Evolutionary conservation across 768 basidiomycete genomes (phyloP).

Genomic region (Hygrophoropsis aurantiaca): DNA sequence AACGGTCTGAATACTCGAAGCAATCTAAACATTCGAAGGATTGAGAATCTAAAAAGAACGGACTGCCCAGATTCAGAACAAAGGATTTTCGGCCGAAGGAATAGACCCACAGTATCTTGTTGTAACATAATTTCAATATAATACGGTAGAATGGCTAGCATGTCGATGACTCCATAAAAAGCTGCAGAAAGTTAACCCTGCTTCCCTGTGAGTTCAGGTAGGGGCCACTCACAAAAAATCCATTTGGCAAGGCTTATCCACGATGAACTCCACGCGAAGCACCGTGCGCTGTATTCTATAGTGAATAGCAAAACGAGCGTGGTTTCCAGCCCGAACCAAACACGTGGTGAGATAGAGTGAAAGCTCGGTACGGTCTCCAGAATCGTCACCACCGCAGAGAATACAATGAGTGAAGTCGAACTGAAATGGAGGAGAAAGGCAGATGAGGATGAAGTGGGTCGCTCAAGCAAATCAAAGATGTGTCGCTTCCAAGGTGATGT

Average conservation of each 20-base stretch:
- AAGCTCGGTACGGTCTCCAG: constrained; percentile 80
- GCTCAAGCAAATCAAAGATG: constrained; percentile 73
- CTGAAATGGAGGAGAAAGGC: constrained; percentile 77
- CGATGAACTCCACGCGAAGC: constrained; percentile 72
- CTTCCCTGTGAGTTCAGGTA: constrained; percentile 11
- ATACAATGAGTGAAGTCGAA: constrained; percentile 68
- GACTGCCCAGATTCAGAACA: constrained; percentile 44
- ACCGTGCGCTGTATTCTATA: constrained; percentile 74
- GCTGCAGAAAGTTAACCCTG: constrained; percentile 39
- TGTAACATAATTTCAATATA: constrained; percentile 82
- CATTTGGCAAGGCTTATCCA: constrained; percentile 63
- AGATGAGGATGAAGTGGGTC: constrained; percentile 70
- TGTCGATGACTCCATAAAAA: constrained; percentile 84
- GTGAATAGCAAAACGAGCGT: constrained; percentile 84
- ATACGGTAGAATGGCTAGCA: constrained; percentile 84
- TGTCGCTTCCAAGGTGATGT: constrained; percentile 58
- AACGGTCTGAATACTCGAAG: constrained; percentile 89
- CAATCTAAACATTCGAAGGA: constrained; percentile 85
- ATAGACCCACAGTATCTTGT: constrained; percentile 76
- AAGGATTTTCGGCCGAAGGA: constrained; percentile 1
- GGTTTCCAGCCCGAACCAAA: constrained; percentile 90
- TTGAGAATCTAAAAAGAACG: constrained; percentile 87
- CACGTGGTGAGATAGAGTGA: constrained; percentile 62
- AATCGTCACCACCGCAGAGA: constrained; percentile 74
- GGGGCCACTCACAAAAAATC: constrained; percentile 60